Conservation (phyloP, 2,329 filamentous ascomycete species). For the Ophiostoma tasmaniense region DNA sequence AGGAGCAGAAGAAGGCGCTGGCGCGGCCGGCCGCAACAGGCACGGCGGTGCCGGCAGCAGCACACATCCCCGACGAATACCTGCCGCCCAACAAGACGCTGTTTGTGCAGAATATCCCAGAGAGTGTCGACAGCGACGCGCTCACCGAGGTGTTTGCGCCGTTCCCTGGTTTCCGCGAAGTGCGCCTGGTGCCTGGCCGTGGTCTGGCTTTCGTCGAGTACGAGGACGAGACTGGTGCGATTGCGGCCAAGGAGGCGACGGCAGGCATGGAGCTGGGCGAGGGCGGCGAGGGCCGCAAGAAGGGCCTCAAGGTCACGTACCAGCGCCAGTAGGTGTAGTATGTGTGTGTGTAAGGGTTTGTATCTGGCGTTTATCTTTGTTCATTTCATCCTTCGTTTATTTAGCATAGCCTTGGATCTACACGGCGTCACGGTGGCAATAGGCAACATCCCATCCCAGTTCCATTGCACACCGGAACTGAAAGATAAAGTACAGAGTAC, state of each 20-base stretch:
- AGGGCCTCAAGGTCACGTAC: constrained; percentile 90
- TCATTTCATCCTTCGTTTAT: background rate
- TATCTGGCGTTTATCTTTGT: background rate
- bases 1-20: constrained; percentile 52
- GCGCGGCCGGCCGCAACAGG: constrained; percentile 8
- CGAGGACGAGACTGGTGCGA: constrained; percentile 79
- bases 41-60: constrained; percentile 16
- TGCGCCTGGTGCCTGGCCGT: constrained; percentile 74
- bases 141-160: constrained; percentile 74
- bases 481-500: background rate
- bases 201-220: constrained; percentile 97
- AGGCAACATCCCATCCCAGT: background rate
- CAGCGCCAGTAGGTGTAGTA: constrained; percentile 61
- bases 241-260: constrained; percentile 87
- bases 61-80: constrained; percentile 90
- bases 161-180: constrained; percentile 91
- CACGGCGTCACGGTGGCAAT: constrained; percentile 11
- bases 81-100: constrained; percentile 95
- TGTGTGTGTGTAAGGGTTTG: background rate
- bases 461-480: constrained; percentile 19
- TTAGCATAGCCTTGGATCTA: constrained; percentile 1
- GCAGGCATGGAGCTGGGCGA: constrained; percentile 68
- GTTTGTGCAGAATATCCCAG: constrained; percentile 86
- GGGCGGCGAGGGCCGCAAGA: constrained; percentile 34
- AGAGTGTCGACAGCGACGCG: constrained; percentile 60